Conservation (phyloP, 331 rosid genomes). For the Rhamnella rubrinervis region DNA sequence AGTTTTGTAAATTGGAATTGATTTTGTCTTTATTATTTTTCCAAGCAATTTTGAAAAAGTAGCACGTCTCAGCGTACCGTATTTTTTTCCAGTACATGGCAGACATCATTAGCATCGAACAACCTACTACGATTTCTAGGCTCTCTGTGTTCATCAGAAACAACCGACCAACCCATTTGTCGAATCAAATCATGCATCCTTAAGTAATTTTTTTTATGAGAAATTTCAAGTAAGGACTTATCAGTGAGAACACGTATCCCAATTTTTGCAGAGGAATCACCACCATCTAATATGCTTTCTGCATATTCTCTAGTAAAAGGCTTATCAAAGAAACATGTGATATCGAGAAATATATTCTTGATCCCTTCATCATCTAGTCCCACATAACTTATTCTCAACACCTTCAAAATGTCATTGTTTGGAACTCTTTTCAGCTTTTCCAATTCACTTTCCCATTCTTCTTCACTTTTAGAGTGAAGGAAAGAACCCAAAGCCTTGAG, state of each 20-base stretch:
- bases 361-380: neutral
- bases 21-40: no score
- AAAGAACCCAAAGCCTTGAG: neutral
- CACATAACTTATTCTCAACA: neutral
- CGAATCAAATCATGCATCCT: neutral
- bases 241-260: neutral
- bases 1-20: neutral
- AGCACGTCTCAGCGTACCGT: neutral
- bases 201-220: neutral
- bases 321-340: neutral
- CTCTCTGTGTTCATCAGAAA: neutral
- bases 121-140: neutral
- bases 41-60: no score
- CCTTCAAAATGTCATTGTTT: neutral
- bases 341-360: neutral
- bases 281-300: neutral
- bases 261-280: neutral
- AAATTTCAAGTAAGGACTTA: neutral
- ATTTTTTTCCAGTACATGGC: neutral
- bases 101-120: neutral
- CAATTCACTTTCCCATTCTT: neutral
- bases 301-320: neutral
- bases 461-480: neutral
- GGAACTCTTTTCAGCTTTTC: neutral
- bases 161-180: neutral